Evolutionary conservation across 192 early-diverging fungal genomes (phyloP).

Genomic region (Gorgonomyces haynaldii): DNA sequence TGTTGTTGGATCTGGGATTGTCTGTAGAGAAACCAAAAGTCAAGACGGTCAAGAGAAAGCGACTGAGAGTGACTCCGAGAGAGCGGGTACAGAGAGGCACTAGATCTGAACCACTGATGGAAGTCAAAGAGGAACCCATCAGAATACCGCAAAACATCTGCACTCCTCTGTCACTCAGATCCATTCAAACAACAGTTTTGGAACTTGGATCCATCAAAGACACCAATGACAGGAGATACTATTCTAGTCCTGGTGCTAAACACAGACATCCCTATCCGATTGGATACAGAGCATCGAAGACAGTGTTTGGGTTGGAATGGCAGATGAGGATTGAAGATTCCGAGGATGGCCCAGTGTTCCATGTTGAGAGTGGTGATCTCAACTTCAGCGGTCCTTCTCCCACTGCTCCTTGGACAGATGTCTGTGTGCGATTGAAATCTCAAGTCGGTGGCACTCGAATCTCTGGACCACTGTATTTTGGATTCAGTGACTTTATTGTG

Average conservation of each 20-base stretch:
- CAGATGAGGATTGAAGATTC: not conserved
- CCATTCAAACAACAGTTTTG: not conserved
- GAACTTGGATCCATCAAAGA: not conserved
- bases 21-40: too few relatives aligned
- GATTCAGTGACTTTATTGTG: not conserved
- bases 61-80: too few relatives aligned
- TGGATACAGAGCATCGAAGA: not conserved
- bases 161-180: not conserved
- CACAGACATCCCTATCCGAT: not conserved
- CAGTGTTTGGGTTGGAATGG: not conserved
- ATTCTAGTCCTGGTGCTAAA: not conserved
- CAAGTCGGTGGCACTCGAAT: not conserved
- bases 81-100: too few relatives aligned
- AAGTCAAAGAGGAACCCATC: not conserved
- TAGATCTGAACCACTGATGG: too few relatives aligned
- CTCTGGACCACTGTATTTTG: not conserved
- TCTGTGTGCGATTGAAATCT: not conserved
- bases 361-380: not conserved
- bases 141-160: not conserved
- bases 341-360: not conserved
- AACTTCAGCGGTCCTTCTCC: not conserved
- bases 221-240: not conserved
- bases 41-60: too few relatives aligned
- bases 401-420: not conserved
- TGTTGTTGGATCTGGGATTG: too few relatives aligned